Evolutionary conservation across 768 basidiomycete genomes (phyloP).

Genomic region (Exidia glandulosa): DNA sequence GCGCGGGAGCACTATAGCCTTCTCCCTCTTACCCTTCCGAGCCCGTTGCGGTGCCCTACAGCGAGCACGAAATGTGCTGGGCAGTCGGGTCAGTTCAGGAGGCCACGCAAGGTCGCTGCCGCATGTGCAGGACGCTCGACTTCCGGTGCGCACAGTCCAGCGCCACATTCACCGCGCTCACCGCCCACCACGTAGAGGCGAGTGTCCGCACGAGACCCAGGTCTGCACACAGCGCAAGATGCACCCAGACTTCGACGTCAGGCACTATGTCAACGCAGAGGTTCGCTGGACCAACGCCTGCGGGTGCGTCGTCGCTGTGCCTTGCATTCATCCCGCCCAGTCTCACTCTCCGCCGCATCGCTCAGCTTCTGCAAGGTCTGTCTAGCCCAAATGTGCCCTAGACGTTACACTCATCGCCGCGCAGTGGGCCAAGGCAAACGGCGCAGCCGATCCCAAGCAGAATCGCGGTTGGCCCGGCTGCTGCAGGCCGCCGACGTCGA

Average conservation of each 20-base stretch:
- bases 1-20: background rate
- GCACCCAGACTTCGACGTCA: conserved; percentile 69
- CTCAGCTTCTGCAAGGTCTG: conserved; percentile 86
- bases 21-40: conserved; percentile 9
- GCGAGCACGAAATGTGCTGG: conserved; percentile 51
- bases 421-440: conserved; percentile 63
- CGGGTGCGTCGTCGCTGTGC: background rate
- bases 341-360: conserved; percentile 64
- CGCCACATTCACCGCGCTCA: conserved; percentile 4
- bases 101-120: conserved; percentile 48
- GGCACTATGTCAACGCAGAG: conserved; percentile 81
- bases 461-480: conserved; percentile 85
- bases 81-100: conserved; percentile 58
- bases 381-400: no score
- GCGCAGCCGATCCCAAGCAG: conserved; percentile 35
- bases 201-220: conserved; percentile 17
- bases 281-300: conserved; percentile 32
- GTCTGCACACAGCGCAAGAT: conserved; percentile 62
- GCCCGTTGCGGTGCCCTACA: no score
- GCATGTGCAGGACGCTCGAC: conserved; percentile 78
- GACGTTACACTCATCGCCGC: conserved; percentile 5
- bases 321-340: conserved; percentile 20
- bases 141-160: conserved; percentile 35
- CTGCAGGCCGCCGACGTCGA: conserved; percentile 59
- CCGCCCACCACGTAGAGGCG: conserved; percentile 8